Base-by-base conservation (phyloP, 2,329 filamentous ascomycete species). In the Trichoderma gracile region DNA sequence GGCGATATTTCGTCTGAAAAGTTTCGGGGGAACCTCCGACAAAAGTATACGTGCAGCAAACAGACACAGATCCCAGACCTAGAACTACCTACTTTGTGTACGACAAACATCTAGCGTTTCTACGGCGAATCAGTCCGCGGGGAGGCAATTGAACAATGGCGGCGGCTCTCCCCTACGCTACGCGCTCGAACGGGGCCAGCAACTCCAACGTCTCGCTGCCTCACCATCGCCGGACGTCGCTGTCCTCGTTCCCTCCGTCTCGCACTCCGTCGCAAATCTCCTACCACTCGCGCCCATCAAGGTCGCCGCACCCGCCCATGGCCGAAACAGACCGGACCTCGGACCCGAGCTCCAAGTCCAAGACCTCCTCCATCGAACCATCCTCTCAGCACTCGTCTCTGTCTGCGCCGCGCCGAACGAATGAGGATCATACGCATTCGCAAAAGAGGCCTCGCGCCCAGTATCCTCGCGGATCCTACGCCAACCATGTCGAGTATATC, bases 401-500 rank as follows among this genome's bases (percentile, higher is more conserved):
- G 66, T 82, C 84, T 67, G 78, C 77, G 67, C 76, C 82, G 65
- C 77, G 81, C 69, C 76, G 82, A 75, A 71, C 81, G 73, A 78
- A 86, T 73, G 77, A 82, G 66, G 77, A 82, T 67, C 77, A 82
- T 67, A 78, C 80, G 42, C 80, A 81, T 62, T 81, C 82, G 5
- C 76, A 79, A 19, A 82, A 84, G 70, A 86, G 83, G 73, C 77
- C 89, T 73, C 88, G 86, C 64, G 90, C 90, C 21, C 90, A 93
- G 72, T 93, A 93, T 72, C 90, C 90, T 17, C 82, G 87, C n/a
- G 83, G 89, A 64, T 85, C 87, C 12, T 80, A 82, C 6, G 90
- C 98, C 75, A 96, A 95, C 72, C 95, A 99, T 89, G 95, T 99
- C 78, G 95, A 99, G 76, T 99, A 98, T 74, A 98, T 99, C 60